These are phyloP conservation scores for Acanthochlamys bracteata DNA, from an alignment of 106 monocot genomes.

Conservation along the genomic window DNA sequence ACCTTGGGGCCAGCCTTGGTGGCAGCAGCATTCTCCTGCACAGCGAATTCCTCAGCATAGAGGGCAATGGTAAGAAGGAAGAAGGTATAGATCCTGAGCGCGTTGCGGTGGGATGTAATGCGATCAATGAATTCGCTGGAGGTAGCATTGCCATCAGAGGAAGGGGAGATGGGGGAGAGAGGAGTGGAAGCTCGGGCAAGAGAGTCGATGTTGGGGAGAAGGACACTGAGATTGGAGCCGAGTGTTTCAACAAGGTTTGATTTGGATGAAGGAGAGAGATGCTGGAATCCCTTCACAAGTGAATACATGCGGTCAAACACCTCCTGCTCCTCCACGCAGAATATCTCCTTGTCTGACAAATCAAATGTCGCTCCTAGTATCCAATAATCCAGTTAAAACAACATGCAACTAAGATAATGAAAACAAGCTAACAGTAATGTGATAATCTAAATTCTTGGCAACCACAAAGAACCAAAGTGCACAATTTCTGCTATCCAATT, in stretches of 20 bases:
- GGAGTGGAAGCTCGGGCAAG: slow-evolving; percentile 34
- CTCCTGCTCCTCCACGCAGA: slow-evolving; percentile 85
- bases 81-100: slow-evolving; percentile 90
- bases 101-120: slow-evolving; percentile 62
- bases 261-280: slow-evolving; percentile 40
- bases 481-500: no score
- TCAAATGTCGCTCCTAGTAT: slow-evolving; percentile 64
- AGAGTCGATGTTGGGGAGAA: slow-evolving; percentile 72
- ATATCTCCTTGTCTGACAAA: slow-evolving; percentile 78
- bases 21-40: slow-evolving; percentile 11
- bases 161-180: neutral
- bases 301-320: slow-evolving; percentile 89
- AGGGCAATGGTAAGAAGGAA: slow-evolving; percentile 64
- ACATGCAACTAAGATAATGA: no score
- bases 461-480: no score
- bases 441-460: no score
- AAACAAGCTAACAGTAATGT: no score
- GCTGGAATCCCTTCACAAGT: slow-evolving; percentile 44
- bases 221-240: slow-evolving; percentile 76
- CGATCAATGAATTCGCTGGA: slow-evolving; percentile 14
- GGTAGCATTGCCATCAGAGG: neutral
- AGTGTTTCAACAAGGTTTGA: slow-evolving; percentile 74
- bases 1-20: slow-evolving; percentile 22
- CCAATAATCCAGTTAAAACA: no score
- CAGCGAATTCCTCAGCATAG: slow-evolving; percentile 37